Conservation (phyloP, 805 yeast genomes). For the Brettanomyces bruxellensis region DNA sequence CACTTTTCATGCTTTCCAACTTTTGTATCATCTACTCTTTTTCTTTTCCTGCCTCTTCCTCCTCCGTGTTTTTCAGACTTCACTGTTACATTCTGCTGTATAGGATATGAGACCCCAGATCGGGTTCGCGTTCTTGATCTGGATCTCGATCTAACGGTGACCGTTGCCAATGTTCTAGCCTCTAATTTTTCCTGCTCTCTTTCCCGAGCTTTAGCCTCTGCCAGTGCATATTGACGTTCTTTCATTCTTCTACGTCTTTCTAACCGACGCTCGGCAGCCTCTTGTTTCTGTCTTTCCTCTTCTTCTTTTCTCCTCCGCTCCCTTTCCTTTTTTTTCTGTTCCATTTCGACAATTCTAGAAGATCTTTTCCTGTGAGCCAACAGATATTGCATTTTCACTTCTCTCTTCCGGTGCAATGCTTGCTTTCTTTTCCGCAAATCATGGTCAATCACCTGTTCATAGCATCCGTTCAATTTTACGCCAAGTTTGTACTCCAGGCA, state of each 20-base stretch:
- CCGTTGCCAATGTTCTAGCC: conserved; percentile 19
- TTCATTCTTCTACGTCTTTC: conserved; percentile 30
- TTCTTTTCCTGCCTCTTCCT: conserved; percentile 20
- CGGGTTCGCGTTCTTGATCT: conserved; percentile 2
- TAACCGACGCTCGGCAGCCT: conserved; percentile 36
- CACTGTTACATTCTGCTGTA: not conserved
- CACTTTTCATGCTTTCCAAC: conserved; percentile 14
- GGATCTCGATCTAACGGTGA: conserved; percentile 16
- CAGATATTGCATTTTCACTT: conserved; percentile 52
- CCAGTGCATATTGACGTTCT: conserved; percentile 20
- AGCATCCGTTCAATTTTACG: conserved; percentile 21
- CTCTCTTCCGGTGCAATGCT: conserved; percentile 48
- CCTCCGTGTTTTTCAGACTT: conserved; percentile 25
- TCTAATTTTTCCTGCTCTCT: conserved; percentile 30
- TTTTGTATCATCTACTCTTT: not conserved
- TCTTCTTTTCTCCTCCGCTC: conserved; percentile 36
- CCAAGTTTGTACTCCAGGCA: conserved; percentile 22
- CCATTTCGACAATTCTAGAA: conserved; percentile 61
- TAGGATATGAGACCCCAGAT: not conserved
- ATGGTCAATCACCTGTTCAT: conserved; percentile 28
- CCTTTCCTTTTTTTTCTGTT: conserved; percentile 42
- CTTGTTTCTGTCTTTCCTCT: conserved; percentile 34
- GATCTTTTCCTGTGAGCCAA: conserved; percentile 67
- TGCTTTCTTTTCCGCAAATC: conserved; percentile 49
- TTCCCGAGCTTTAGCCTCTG: conserved; percentile 20